Evolutionary conservation across 768 basidiomycete genomes (phyloP).

Genomic region (Suillus discolor): DNA sequence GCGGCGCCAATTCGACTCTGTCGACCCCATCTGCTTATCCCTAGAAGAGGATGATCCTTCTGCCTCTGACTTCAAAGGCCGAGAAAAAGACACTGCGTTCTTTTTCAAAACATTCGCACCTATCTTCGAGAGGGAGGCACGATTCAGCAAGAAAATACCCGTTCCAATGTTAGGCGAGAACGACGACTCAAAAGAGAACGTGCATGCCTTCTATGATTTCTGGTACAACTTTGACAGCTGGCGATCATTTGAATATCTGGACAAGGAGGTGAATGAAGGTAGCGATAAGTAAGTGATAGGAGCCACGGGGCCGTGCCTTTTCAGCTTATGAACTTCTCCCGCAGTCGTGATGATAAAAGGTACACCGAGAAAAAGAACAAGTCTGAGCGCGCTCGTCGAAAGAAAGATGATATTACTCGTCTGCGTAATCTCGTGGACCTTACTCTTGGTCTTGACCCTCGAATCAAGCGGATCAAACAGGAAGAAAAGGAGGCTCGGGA

Average conservation of each 20-base stretch:
- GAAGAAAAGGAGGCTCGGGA: conserved; percentile 94
- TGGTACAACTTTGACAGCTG: conserved; percentile 99
- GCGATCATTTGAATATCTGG: conserved; percentile 96
- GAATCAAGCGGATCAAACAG: conserved; percentile 96
- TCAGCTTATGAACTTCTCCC: conserved; percentile 15
- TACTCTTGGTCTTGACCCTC: conserved; percentile 82
- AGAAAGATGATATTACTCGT: conserved; percentile 96
- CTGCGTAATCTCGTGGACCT: conserved; percentile 86
- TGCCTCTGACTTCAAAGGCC: conserved; percentile 55
- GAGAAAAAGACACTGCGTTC: conserved; percentile 49
- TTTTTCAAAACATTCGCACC: conserved; percentile 79
- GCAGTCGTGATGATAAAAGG: conserved; percentile 95
- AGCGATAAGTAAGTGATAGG: conserved; percentile 74
- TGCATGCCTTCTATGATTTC: conserved; percentile 96
- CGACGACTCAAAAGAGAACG: conserved; percentile 75
- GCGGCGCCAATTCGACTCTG: conserved; percentile 94
- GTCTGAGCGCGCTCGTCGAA: conserved; percentile 89
- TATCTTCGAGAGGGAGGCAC: conserved; percentile 89
- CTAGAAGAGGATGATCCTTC: conserved; percentile 80
- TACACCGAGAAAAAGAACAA: conserved; percentile 99
- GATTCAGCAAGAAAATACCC: conserved; percentile 86
- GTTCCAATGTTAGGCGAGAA: conserved; percentile 78
- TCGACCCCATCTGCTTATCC: conserved; percentile 77
- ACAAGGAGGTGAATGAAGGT: conserved; percentile 99
- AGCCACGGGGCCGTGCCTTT: not conserved